Base-by-base conservation (phyloP, 2,329 filamentous ascomycete species). In the Cryphonectria radicalis region DNA sequence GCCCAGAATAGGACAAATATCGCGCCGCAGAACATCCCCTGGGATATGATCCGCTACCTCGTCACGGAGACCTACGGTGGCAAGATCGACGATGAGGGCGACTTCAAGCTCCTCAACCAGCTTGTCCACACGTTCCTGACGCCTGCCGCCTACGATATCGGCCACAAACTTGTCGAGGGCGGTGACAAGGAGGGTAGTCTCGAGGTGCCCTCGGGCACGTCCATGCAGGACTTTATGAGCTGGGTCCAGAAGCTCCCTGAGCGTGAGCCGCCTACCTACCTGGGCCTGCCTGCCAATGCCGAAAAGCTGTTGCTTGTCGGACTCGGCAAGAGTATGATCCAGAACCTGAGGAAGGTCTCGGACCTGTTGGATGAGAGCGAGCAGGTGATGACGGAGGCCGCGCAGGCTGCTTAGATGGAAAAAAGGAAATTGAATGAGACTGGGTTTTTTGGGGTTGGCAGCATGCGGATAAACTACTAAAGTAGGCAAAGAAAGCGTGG, bases 11-110 rank as follows among this genome's bases (percentile, higher is more conserved):
- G 96, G 72, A 95, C 94, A 72, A 99, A 99, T 80, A 91, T 99
- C 76, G 94, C 95, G 2, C 96, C 96, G 5, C 89, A 92, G 77
- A 97, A 97, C 78, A 93, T 99, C 28, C 97, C 96, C 1, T 99
- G 96, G 96, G 92, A 97, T 70, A 95, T 99, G 89, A 91, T 99
- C 74, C 91, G 94, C 73, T 94, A 92, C 69, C 88, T 99, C 22
- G 88, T 99, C 71, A 93, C 92, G 0, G 95, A 98, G 82, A 98
- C 95, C 74, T 99, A 99, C 79, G 96, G 96, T 74, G 96, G 96
- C 81, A 99, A 99, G 85, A 95, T 99, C 76, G 96, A 99, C 79
- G 90, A 98, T 78, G 92, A 94, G 74, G 91, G 84, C 59, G 96
- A 99, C 82, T 97, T 96, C 81, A 83, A 84, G 67, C 87, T 91